These are phyloP conservation scores for Nepenthes gracilis DNA, from an alignment of 148 eudicot species.

Conservation along the genomic window DNA sequence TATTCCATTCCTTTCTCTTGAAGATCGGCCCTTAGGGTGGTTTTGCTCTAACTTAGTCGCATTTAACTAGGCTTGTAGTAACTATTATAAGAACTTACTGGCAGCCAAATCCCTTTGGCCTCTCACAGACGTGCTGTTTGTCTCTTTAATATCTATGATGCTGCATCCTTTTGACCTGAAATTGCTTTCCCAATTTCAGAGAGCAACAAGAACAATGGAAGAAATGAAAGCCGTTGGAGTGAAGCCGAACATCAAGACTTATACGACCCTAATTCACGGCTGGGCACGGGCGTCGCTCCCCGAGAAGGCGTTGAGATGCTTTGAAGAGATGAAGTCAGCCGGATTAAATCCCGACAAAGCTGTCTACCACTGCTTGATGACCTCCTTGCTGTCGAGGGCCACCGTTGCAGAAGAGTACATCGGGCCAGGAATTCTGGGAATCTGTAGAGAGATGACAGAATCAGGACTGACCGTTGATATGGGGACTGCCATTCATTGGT, in stretches of 20 bases:
- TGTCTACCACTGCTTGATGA: constrained; percentile 88
- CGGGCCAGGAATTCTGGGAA: constrained; percentile 44
- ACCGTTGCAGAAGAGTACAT: constrained; percentile 81
- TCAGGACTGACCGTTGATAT: constrained; percentile 71
- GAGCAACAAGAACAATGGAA: constrained; percentile 55
- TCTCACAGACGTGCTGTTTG: constrained; percentile 3
- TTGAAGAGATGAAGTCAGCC: constrained; percentile 57
- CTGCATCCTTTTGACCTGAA: not conserved
- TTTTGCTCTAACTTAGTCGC: too few relatives aligned
- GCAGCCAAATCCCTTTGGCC: not conserved
- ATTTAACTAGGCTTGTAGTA: too few relatives aligned
- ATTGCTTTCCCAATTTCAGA: constrained; percentile 11
- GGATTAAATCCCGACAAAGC: constrained; percentile 86
- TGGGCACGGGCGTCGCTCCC: constrained; percentile 96
- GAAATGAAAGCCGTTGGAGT: constrained; percentile 82
- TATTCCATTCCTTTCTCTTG: too few relatives aligned
- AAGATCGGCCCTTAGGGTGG: too few relatives aligned
- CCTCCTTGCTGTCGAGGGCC: constrained; percentile 80
- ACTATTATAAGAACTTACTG: too few relatives aligned
- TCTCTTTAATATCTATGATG: not conserved
- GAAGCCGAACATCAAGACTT: constrained; percentile 78
- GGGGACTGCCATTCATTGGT: constrained; percentile 98
- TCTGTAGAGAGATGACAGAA: constrained; percentile 72
- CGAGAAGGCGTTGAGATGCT: constrained; percentile 80
- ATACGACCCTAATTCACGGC: constrained; percentile 83